Base-by-base conservation (phyloP, 345 rosid genomes). In the Toxicodendron radicans region DNA sequence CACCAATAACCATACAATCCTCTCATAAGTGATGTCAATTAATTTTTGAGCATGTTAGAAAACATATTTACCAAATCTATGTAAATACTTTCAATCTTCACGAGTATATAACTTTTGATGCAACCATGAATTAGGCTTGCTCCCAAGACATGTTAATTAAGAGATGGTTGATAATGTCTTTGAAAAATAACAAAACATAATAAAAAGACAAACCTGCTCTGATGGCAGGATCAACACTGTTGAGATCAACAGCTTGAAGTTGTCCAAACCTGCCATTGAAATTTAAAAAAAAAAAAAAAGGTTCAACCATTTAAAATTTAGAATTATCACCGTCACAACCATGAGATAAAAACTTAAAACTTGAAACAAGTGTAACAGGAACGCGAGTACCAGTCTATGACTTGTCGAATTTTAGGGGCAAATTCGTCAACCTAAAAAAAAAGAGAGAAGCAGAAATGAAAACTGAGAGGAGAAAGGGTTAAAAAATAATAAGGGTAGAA, bases 221-320 rank as follows among this genome's bases (percentile, higher is more conserved):
- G 58, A 93, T 58, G 12, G 97, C 87, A 3, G 96, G 96, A 76
- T 94, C 92, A 4, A 94, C 88, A 75, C 85, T 84, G 71, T 70
- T 80, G 43, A 94, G 91, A 77, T 94, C 94, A 79, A 87, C 92
- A 65, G 85, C 89, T 83, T 90, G 98, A 81, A 94, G 97, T 80
- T 94, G 94, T 41, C 97, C 97, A 81, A 94, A 92, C 98, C 97
- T 94, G 80, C 76, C 78, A 71, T 46, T 38, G 43, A 35, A 32
- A 32, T 1, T 1, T 1, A 53, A 71, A 71, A 21, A 12, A 24
- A 69, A 21, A 69, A 1, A 7, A 70, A 35, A 10, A 10, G 57
- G 24, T 10, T 57, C 57, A 45, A 45, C 27, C 35, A 45, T 51
- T 17, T 16, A 62, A 21, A 17, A 58, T 30, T 53, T 20, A n/a